These are phyloP conservation scores for Colletotrichum sp. DNA, from an alignment of 2,329 filamentous ascomycete species.

Conservation along the genomic window DNA sequence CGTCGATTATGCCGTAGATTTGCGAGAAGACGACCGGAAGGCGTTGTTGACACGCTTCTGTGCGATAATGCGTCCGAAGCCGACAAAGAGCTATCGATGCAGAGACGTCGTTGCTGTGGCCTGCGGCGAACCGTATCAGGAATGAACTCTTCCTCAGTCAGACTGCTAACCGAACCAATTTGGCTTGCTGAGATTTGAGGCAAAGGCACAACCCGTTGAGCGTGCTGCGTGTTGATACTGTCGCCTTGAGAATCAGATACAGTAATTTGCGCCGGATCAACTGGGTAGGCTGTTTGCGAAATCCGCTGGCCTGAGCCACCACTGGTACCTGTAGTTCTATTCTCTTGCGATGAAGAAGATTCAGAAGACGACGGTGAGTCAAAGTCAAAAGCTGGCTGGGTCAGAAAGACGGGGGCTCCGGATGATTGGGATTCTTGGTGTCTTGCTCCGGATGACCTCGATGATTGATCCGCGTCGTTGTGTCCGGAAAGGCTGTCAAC, in stretches of 20 bases:
- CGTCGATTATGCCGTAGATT: neutral
- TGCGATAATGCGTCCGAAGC: neutral
- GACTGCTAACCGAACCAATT: neutral
- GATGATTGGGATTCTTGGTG: neutral
- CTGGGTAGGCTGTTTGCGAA: neutral
- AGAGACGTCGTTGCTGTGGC: neutral
- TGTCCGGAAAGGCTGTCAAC: neutral
- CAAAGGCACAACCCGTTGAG: conserved; percentile 15
- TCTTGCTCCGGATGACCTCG: neutral
- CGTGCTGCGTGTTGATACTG: conserved; percentile 11
- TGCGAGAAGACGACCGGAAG: neutral
- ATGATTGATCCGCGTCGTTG: neutral
- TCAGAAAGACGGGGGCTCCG: conserved; percentile 3
- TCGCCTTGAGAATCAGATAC: conserved; percentile 1
- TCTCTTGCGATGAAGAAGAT: neutral
- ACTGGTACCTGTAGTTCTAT: neutral
- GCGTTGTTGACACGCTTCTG: neutral
- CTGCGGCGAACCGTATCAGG: conserved; percentile 22
- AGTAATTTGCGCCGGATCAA: neutral
- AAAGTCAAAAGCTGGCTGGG: conserved; percentile 9
- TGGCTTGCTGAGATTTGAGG: conserved; percentile 2
- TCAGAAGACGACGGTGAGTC: neutral
- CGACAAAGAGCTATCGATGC: neutral
- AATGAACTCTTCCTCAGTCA: neutral
- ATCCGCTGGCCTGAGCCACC: neutral